Evolutionary conservation across 139 green algal genomes (phyloP), one percentile per base, ranked within the genome.

Genomic region (Chlorella vulgaris): DNA sequence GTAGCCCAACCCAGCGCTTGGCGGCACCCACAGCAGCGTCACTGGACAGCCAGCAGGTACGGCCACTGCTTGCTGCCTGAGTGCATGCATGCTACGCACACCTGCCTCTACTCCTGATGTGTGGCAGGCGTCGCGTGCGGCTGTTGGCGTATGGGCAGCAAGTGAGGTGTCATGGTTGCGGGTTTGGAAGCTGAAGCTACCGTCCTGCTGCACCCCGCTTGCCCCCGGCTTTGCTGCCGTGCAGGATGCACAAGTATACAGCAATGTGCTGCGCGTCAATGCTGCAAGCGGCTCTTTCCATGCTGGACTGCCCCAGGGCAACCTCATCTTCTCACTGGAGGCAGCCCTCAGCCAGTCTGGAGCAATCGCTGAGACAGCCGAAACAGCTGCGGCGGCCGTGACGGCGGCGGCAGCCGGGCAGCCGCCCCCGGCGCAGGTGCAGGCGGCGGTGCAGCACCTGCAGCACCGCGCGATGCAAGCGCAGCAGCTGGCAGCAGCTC

Each of bases 271-370:
- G n/a, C n/a, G n/a, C n/a, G n/a, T n/a, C n/a, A n/a, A n/a, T n/a
- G n/a, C n/a, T n/a, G n/a, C n/a, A n/a, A n/a, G n/a, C n/a, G n/a
- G n/a, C n/a, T n/a, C n/a, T n/a, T n/a, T n/a, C n/a, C 19, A 19
- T 8, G 18, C 6, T 8, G 39, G 50, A 6, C 71, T 78, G 71
- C 71, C 71, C 1, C 55, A 68, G 71, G 71, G 71, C 50, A 78
- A 78, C 51, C 71, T 78, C 6, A 47, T 78, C 13, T 78, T 78
- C 35, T 78, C 71, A 3, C 39, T 53, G 29, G 71, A 78, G 35
- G 35, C 47, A 6, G 71, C 58, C 40, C 71, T 78, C 3, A 78
- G 71, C 71, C 71, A 78, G 71, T 51, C 50, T 19, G 71, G 71
- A 31, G 38, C 18, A 31, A 67, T 78, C 7, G 6, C 50, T 3